A percentile compares a stretch with the other conserved stretches of the same genome.
phyloP scores from a whole-genome alignment of 306 rosid species.

The Canavalia gladiata region DNA sequence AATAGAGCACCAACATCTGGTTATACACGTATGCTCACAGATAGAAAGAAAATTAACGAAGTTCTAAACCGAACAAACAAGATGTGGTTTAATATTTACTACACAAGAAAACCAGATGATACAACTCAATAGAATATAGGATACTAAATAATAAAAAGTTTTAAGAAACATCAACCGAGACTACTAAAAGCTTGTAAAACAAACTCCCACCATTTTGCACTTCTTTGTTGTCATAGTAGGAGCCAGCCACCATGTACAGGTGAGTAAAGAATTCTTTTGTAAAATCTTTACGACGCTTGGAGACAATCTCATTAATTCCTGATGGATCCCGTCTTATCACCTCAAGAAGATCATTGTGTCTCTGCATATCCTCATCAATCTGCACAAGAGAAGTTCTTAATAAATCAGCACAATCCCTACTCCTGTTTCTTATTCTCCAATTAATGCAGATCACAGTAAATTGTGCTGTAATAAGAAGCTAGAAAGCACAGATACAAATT shows the following conservation, averaged over 20 bases:
- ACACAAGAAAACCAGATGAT: constrained; percentile 37
- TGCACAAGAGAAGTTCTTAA: constrained; percentile 46
- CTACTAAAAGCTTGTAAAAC: constrained; percentile 36
- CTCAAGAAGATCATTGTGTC: constrained; percentile 81
- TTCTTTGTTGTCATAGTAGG: constrained; percentile 65
- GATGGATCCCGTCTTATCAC: constrained; percentile 57
- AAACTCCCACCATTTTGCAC: constrained; percentile 72
- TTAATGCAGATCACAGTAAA: not conserved
- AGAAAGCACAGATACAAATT: not conserved
- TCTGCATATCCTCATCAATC: constrained; percentile 93
- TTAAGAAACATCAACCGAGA: constrained; percentile 9
- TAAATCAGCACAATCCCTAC: constrained; percentile 9
- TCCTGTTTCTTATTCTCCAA: constrained; percentile 5
- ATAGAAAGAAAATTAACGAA: constrained; percentile 4
- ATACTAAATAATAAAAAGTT: constrained; percentile 9
- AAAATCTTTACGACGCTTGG: constrained; percentile 91
- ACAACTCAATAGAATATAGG: constrained; percentile 22
- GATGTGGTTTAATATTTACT: constrained; percentile 19
- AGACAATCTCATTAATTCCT: constrained; percentile 69
- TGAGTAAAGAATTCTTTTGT: constrained; percentile 90
- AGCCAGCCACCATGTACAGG: constrained; percentile 77
- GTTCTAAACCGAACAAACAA: not conserved
- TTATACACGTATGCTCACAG: not conserved
- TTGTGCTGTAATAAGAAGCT: not conserved
- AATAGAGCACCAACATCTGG: not conserved